Percentiles rank a stretch among this genome's conserved stretches.
Evolutionary conservation across 1,139 yeast genomes (phyloP).

Genomic region (Pneumocystis murina): DNA sequence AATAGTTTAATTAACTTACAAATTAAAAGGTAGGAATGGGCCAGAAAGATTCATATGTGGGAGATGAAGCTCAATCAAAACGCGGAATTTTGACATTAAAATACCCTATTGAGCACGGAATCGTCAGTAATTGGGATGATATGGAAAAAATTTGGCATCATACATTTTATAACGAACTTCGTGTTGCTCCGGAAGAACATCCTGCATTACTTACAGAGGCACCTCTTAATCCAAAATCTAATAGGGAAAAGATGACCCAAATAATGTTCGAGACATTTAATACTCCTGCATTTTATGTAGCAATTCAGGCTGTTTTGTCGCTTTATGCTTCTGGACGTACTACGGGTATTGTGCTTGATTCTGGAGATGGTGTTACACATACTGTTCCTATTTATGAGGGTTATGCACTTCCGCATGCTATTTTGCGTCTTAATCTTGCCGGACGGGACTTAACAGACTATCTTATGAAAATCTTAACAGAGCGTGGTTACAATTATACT

Average conservation of each 20-base stretch:
- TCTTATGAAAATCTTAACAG: slow-evolving; percentile 94
- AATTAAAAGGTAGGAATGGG: slow-evolving; percentile 62
- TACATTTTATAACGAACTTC: slow-evolving; percentile 91
- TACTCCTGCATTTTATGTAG: slow-evolving; percentile 97
- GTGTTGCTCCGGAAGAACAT: slow-evolving; percentile 99
- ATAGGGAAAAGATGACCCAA: slow-evolving; percentile 99
- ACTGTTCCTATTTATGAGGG: slow-evolving; percentile 99
- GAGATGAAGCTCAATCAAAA: slow-evolving; percentile 99
- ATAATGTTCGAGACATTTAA: slow-evolving; percentile 97
- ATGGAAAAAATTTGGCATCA: slow-evolving; percentile 99
- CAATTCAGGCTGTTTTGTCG: slow-evolving; percentile 96
- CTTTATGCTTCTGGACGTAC: slow-evolving; percentile 99
- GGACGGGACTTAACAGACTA: slow-evolving; percentile 99
- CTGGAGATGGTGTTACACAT: slow-evolving; percentile 99
- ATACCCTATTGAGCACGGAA: slow-evolving; percentile 99
- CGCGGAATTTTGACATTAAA: slow-evolving; percentile 98
- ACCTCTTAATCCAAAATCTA: slow-evolving; percentile 96
- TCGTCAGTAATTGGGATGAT: slow-evolving; percentile 99
- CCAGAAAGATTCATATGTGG: slow-evolving; percentile 98
- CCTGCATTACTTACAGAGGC: slow-evolving; percentile 97
- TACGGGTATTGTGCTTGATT: slow-evolving; percentile 97
- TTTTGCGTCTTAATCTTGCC: slow-evolving; percentile 95
- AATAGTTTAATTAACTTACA: slow-evolving; percentile 7
- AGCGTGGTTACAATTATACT: slow-evolving; percentile 97
- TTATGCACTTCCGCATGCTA: slow-evolving; percentile 98